Evolutionary conservation across 1,284 basidiomycete genomes (phyloP).

Genomic region (Abortiporus biennis): DNA sequence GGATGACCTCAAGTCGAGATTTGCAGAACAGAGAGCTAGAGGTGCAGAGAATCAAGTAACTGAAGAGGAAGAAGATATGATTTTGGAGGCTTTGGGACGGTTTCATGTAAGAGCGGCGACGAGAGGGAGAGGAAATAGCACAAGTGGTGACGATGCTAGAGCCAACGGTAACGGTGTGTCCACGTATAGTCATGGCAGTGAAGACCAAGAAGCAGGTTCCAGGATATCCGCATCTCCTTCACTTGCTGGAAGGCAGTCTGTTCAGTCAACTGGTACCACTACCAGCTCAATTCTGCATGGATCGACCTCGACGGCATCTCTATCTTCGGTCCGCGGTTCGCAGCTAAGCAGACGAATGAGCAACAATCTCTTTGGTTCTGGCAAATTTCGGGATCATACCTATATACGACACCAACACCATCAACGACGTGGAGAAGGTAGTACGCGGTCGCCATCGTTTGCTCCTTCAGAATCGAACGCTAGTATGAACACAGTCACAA

Average conservation of each 20-base stretch:
- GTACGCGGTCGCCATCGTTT: slow-evolving; percentile 41
- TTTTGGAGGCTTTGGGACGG: slow-evolving; percentile 63
- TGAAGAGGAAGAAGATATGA: slow-evolving; percentile 78
- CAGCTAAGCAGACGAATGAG: slow-evolving; percentile 62
- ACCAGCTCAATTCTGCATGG: slow-evolving; percentile 30
- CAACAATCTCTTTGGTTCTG: slow-evolving; percentile 80
- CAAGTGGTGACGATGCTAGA: slow-evolving; percentile 5
- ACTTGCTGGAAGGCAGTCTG: slow-evolving; percentile 31
- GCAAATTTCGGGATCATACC: slow-evolving; percentile 63
- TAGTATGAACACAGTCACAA: slow-evolving; percentile 28
- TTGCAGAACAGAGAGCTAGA: slow-evolving; percentile 69
- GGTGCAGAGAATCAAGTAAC: slow-evolving; percentile 62
- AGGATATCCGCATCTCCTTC: slow-evolving; percentile 16
- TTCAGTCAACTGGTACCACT: slow-evolving; percentile 37
- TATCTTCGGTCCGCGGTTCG: slow-evolving; percentile 23
- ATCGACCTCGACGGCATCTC: slow-evolving; percentile 37
- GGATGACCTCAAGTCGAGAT: slow-evolving; percentile 55
- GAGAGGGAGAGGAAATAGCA: slow-evolving; percentile 6
- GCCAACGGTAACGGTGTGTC: slow-evolving; percentile 4
- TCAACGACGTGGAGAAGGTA: slow-evolving; percentile 33
- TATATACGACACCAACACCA: slow-evolving; percentile 52
- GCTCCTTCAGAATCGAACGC: slow-evolving; percentile 43
- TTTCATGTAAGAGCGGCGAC: slow-evolving; percentile 37
- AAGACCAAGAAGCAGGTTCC: slow-evolving; percentile 30
- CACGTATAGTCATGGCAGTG: no score